Evolutionary conservation across 2,329 filamentous ascomycete genomes (phyloP).

Genomic region (Phyllosticta citribraziliensis): DNA sequence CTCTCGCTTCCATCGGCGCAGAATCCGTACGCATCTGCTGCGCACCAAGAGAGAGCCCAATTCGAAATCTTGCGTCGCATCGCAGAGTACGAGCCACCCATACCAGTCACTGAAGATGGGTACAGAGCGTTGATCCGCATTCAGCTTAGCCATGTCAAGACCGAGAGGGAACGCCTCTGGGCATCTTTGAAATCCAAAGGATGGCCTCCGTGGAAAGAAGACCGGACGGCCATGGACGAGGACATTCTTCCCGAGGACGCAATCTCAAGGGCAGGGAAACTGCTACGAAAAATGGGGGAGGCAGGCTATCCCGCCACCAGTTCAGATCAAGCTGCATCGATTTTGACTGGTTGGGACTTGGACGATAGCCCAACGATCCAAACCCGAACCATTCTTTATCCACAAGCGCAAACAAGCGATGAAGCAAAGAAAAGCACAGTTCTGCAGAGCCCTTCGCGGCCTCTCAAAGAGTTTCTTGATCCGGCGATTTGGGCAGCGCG

Average conservation of each 20-base stretch:
- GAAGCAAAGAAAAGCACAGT: constrained; percentile 10
- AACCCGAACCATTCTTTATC: constrained; percentile 37
- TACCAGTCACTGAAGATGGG: constrained; percentile 47
- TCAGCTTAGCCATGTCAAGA: constrained; percentile 51
- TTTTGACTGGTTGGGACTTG: constrained; percentile 53
- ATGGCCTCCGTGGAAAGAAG: constrained; percentile 58
- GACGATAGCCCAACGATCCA: constrained; percentile 56
- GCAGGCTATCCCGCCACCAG: constrained; percentile 44
- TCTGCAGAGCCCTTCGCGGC: neutral
- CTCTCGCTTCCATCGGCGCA: constrained; percentile 39
- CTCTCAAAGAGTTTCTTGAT: constrained; percentile 2
- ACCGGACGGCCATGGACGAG: constrained; percentile 51
- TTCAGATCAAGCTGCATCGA: constrained; percentile 45
- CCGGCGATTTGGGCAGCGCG: constrained; percentile 42
- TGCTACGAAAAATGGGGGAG: constrained; percentile 47
- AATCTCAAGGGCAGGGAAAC: constrained; percentile 45
- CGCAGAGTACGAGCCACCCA: constrained; percentile 42
- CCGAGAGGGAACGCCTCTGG: constrained; percentile 45
- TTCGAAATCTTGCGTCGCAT: constrained; percentile 49
- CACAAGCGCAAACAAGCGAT: constrained; percentile 7
- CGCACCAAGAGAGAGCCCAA: constrained; percentile 46
- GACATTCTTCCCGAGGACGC: constrained; percentile 46
- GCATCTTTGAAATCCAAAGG: constrained; percentile 48
- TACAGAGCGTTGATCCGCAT: constrained; percentile 47
- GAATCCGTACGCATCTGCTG: constrained; percentile 39